Evolutionary conservation across 176 grass and related monocot species (phyloP).

Genomic region (Luzula sylvatica): DNA sequence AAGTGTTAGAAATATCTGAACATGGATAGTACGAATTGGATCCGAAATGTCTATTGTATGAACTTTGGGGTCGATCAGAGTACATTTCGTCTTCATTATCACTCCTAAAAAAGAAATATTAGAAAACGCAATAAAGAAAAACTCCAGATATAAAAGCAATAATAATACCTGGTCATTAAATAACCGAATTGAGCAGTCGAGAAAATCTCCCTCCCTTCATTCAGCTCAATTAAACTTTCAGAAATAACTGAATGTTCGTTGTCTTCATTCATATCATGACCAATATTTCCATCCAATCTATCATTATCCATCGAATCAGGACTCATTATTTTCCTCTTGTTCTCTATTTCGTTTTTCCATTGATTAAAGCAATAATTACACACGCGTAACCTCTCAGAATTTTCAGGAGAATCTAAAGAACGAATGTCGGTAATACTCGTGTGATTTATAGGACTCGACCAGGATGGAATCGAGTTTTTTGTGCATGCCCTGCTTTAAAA

Average conservation of each 20-base stretch:
- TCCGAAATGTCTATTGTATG: constrained; percentile 47
- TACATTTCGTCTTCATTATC: constrained; percentile 55
- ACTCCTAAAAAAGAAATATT: constrained; percentile 43
- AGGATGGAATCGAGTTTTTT: constrained; percentile 50
- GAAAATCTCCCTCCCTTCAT: constrained; percentile 49
- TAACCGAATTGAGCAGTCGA: constrained; percentile 46
- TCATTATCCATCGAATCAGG: neutral
- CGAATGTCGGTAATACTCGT: constrained; percentile 17
- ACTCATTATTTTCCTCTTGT: neutral
- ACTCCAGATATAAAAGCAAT: neutral
- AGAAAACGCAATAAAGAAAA: neutral
- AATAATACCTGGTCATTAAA: constrained; percentile 56
- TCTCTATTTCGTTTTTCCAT: constrained; percentile 58
- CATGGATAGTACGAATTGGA: constrained; percentile 39
- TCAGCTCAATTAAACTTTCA: constrained; percentile 35
- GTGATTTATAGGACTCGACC: neutral
- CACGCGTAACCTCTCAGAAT: constrained; percentile 45
- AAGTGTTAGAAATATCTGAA: constrained; percentile 28
- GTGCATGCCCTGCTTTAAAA: constrained; percentile 88
- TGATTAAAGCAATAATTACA: constrained; percentile 81
- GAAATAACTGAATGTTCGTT: constrained; percentile 36
- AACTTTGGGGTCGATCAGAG: constrained; percentile 22
- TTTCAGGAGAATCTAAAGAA: constrained; percentile 34
- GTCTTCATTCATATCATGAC: too few species aligned
- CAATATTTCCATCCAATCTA: too few species aligned